Conservation (phyloP, 225 moss, liverwort and hornwort genomes). For the Climacium dendroides region DNA sequence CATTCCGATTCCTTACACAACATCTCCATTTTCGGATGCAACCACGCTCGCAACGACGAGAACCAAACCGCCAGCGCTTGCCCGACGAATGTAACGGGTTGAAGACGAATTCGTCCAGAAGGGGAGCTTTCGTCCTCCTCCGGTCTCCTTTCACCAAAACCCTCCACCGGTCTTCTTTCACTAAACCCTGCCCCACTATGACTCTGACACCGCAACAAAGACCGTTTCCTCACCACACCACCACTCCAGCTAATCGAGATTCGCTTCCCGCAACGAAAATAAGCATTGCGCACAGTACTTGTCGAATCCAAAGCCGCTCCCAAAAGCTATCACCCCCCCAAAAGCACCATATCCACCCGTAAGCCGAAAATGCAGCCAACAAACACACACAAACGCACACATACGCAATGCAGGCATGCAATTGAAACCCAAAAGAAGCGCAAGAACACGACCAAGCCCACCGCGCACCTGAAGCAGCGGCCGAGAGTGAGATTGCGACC, state of each 20-base stretch:
- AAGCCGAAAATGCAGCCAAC: not conserved
- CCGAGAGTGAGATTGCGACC: not conserved
- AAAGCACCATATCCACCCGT: not conserved
- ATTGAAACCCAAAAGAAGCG: not conserved
- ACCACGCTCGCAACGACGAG: conserved; percentile 17
- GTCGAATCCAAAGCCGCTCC: not conserved
- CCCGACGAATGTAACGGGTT: not conserved
- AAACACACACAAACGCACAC: no score
- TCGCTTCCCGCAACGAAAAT: not conserved
- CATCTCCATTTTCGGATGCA: not conserved
- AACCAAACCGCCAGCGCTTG: conserved; percentile 8
- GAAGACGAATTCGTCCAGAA: not conserved
- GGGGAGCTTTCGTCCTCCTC: not conserved
- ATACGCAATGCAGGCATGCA: not conserved
- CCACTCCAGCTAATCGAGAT: not conserved
- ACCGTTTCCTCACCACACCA: not conserved
- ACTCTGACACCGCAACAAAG: conserved; percentile 2
- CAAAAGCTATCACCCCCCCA: not conserved
- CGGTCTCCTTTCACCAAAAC: not conserved
- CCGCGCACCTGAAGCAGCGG: conserved; percentile 1
- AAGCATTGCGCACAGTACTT: not conserved
- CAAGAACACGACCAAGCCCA: not conserved
- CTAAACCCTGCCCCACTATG: conserved; percentile 1
- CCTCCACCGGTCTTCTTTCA: not conserved
- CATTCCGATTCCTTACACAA: conserved; percentile 26